Conservation (phyloP, 129 eudicot genomes). For the Flaveria ramosissima region DNA sequence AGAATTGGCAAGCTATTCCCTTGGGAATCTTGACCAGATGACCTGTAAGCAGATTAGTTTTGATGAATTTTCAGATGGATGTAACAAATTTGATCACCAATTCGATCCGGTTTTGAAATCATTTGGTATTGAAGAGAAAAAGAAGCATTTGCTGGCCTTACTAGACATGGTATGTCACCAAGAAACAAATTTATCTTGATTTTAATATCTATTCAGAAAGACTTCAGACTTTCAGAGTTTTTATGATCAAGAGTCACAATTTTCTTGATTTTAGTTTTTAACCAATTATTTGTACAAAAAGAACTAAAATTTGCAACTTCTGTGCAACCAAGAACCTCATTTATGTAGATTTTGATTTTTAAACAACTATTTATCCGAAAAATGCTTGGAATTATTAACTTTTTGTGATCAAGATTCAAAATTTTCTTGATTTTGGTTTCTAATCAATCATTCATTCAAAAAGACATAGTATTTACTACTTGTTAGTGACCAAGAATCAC, state of each 20-base stretch:
- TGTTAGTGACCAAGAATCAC: constrained; percentile 15
- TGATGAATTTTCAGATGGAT: constrained; percentile 29
- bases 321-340: background rate
- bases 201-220: background rate
- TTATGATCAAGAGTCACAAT: constrained; percentile 4
- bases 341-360: background rate
- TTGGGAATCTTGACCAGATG: constrained; percentile 44
- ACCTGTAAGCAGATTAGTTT: constrained; percentile 25
- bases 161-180: constrained; percentile 56
- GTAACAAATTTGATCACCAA: constrained; percentile 19
- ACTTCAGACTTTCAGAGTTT: background rate
- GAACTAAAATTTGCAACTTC: background rate
- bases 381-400: background rate
- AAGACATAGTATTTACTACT: background rate
- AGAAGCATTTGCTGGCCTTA: constrained; percentile 59
- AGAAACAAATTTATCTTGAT: constrained; percentile 1
- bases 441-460: background rate
- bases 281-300: background rate
- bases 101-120: constrained; percentile 24
- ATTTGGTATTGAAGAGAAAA: constrained; percentile 44
- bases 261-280: constrained; percentile 1
- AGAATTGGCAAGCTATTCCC: constrained; percentile 61
- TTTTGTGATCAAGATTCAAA: background rate
- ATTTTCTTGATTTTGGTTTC: constrained; percentile 9
- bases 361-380: background rate